Conservation (phyloP, 768 basidiomycete species). For the Podaxis rugospora region DNA sequence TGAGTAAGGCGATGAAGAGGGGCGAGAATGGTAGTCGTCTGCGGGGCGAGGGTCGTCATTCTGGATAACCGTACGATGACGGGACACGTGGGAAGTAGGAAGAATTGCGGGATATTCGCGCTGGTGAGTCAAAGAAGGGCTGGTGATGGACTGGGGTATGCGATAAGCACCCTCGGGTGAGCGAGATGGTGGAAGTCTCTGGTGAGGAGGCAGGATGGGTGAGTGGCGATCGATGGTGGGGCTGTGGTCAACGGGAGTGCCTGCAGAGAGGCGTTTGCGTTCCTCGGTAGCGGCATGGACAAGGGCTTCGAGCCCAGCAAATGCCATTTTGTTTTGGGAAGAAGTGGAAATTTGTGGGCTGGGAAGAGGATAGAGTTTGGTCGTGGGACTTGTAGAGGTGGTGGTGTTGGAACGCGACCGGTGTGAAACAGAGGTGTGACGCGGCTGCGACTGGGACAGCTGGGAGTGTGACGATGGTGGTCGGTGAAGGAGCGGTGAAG, state of each 20-base stretch:
- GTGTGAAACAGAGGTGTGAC: conserved; percentile 9
- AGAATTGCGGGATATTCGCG: neutral
- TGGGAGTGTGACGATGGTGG: conserved; percentile 11
- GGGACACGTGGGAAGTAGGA: conserved; percentile 4
- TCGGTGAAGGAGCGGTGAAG: conserved; percentile 13
- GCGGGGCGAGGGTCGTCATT: conserved; percentile 1
- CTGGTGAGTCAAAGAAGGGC: neutral
- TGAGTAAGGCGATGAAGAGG: conserved; percentile 2
- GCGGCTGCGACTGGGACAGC: conserved; percentile 11
- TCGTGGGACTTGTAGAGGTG: conserved; percentile 9
- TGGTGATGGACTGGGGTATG: neutral
- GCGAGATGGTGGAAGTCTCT: conserved; percentile 1
- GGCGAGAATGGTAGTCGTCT: conserved; percentile 1
- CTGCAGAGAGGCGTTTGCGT: conserved; percentile 43
- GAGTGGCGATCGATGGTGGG: conserved; percentile 2
- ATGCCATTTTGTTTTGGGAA: conserved; percentile 19
- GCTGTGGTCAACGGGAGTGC: conserved; percentile 12
- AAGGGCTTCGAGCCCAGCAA: conserved; percentile 53
- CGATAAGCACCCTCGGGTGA: conserved; percentile 12
- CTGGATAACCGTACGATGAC: neutral
- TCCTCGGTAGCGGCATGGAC: conserved; percentile 72
- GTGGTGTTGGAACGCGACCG: conserved; percentile 16
- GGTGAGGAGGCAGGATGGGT: neutral
- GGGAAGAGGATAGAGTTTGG: conserved; percentile 12
- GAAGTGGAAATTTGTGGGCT: conserved; percentile 14